Conservation (phyloP, 169 alveolate genomes). For the Plasmodium gallinaceum region DNA sequence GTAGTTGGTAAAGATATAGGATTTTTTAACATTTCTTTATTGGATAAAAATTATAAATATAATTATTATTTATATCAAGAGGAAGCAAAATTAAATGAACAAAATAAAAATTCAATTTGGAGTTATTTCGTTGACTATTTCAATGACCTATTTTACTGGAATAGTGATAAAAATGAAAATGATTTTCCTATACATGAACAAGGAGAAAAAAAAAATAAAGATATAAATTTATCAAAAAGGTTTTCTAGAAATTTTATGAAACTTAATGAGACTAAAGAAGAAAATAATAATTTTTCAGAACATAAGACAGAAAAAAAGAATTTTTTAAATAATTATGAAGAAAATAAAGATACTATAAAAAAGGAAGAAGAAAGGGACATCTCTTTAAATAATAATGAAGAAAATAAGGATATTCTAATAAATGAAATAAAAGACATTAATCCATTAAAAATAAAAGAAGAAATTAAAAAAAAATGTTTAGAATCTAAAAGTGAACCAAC, state of each 20-base stretch:
- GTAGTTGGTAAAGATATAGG: slow-evolving; percentile 50
- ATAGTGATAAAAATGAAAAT: slow-evolving; percentile 4
- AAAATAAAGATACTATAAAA: too few relatives aligned
- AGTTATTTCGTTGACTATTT: slow-evolving; percentile 50
- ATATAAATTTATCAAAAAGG: slow-evolving; percentile 16
- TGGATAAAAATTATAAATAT: slow-evolving; percentile 23
- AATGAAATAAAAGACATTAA: too few relatives aligned
- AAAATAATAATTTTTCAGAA: slow-evolving; percentile 1
- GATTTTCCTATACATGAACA: not conserved
- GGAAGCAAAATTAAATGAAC: not conserved
- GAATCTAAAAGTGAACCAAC: too few relatives aligned
- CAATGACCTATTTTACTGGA: slow-evolving; percentile 51
- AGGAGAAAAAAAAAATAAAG: slow-evolving; percentile 1
- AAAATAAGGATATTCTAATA: too few relatives aligned
- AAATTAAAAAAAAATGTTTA: too few relatives aligned
- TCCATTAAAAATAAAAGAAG: too few relatives aligned
- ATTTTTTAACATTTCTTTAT: slow-evolving; percentile 21
- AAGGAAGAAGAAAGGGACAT: too few relatives aligned
- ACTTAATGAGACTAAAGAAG: not conserved
- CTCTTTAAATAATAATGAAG: too few relatives aligned
- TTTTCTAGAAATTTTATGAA: slow-evolving; percentile 24
- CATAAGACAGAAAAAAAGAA: not conserved
- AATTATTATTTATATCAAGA: slow-evolving; percentile 34
- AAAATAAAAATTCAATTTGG: slow-evolving; percentile 26
- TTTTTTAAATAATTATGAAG: too few relatives aligned